phyloP scores from a whole-genome alignment of 495 filamentous ascomycete species.

The Penicillium coffeae region DNA sequence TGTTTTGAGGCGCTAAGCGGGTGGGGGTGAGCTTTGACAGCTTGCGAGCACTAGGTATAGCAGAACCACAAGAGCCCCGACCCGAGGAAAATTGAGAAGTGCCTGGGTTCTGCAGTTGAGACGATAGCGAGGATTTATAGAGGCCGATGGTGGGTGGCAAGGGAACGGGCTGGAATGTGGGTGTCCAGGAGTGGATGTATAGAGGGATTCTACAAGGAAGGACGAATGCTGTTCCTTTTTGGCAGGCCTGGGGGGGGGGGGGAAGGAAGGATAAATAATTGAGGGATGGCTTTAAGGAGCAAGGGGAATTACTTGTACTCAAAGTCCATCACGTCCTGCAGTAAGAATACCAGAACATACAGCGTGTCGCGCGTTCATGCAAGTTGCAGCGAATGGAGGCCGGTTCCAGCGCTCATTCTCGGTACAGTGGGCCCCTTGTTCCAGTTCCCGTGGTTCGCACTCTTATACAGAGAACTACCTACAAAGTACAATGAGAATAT shows the following conservation, averaged over 20 bases:
- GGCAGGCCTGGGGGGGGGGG: background rate
- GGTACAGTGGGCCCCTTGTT: too few relatives aligned
- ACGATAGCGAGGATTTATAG: background rate
- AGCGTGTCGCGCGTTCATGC: background rate
- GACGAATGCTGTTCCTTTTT: background rate
- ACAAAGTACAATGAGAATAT: too few relatives aligned
- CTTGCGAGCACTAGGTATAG: slow-evolving; percentile 1
- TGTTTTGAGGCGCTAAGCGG: slow-evolving; percentile 32
- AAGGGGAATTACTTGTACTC: background rate
- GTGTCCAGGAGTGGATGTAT: background rate
- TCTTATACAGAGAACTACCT: too few relatives aligned
- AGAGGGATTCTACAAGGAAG: background rate
- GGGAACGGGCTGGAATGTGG: background rate
- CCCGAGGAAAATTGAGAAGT: background rate
- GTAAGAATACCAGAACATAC: background rate
- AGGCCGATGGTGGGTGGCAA: background rate
- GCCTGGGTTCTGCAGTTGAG: background rate
- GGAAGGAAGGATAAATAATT: background rate
- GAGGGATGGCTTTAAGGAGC: background rate
- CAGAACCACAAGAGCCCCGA: background rate
- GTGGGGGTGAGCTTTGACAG: slow-evolving; percentile 1
- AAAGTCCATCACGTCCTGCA: background rate
- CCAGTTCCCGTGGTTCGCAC: too few relatives aligned
- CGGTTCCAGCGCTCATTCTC: too few relatives aligned
- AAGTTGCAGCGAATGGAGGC: too few relatives aligned